These are phyloP conservation scores for Neophaeococcomyces mojaviensis DNA, from an alignment of 2,329 filamentous ascomycete genomes.

Conservation along the genomic window DNA sequence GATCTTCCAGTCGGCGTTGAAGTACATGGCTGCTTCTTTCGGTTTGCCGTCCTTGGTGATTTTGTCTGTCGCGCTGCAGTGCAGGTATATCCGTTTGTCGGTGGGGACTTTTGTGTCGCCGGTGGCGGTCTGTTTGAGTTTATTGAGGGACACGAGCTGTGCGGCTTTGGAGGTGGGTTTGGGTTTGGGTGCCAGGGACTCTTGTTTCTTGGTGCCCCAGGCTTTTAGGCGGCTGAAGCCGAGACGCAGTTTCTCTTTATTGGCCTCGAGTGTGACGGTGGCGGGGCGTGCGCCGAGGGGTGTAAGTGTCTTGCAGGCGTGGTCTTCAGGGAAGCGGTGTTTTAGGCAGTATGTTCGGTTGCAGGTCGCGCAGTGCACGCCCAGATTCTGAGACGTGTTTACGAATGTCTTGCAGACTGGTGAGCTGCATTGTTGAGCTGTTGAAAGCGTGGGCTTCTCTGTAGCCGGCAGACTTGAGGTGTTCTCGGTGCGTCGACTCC, in stretches of 20 bases:
- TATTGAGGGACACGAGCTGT: slow-evolving; percentile 62
- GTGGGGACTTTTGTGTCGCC: slow-evolving; percentile 73
- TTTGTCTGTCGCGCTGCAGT: slow-evolving; percentile 74
- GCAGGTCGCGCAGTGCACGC: slow-evolving; percentile 44
- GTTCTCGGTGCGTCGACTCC: slow-evolving; percentile 32
- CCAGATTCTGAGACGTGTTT: slow-evolving; percentile 44
- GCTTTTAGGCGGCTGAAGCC: slow-evolving; percentile 70
- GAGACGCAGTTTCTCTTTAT: slow-evolving; percentile 56
- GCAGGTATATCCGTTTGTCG: slow-evolving; percentile 83
- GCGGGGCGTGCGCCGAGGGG: slow-evolving; percentile 46
- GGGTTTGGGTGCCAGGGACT: slow-evolving; percentile 57
- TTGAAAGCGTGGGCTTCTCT: slow-evolving; percentile 49
- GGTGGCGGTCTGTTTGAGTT: slow-evolving; percentile 79
- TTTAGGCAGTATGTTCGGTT: slow-evolving; percentile 45
- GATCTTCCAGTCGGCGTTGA: slow-evolving; percentile 79
- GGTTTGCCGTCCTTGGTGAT: slow-evolving; percentile 77
- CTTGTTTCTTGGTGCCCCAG: slow-evolving; percentile 71
- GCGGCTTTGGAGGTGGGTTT: slow-evolving; percentile 58
- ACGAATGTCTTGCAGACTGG: slow-evolving; percentile 46
- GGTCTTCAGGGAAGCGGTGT: slow-evolving; percentile 55
- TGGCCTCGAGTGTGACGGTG: slow-evolving; percentile 12
- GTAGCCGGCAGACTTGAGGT: slow-evolving; percentile 24
- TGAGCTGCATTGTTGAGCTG: slow-evolving; percentile 45
- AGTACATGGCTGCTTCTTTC: slow-evolving; percentile 74
- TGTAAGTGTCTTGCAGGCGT: slow-evolving; percentile 72